These are phyloP conservation scores for Agapanthus africanus DNA, from an alignment of 106 monocot genomes.

Conservation along the genomic window DNA sequence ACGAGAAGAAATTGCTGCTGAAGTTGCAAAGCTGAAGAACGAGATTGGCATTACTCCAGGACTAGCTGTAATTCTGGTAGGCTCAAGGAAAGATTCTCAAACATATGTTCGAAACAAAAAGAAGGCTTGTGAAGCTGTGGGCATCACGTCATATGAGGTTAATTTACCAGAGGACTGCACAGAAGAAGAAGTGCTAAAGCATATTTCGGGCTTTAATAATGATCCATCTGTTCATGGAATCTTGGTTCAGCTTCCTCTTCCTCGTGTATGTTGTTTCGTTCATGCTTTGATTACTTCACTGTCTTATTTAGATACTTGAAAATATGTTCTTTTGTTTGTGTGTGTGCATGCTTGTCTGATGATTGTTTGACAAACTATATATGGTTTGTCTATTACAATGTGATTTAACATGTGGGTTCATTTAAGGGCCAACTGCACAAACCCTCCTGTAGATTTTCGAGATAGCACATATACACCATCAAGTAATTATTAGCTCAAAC, in stretches of 20 bases:
- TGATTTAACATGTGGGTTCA: too few relatives aligned
- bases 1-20: slow-evolving; percentile 65
- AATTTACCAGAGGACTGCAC: slow-evolving; percentile 75
- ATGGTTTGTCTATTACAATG: too few relatives aligned
- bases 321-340: too few relatives aligned
- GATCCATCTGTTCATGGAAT: slow-evolving; percentile 89
- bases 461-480: too few relatives aligned
- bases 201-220: slow-evolving; percentile 60
- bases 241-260: slow-evolving; percentile 88
- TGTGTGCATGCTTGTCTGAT: too few relatives aligned
- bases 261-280: slow-evolving; percentile 77
- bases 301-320: too few relatives aligned
- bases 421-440: too few relatives aligned
- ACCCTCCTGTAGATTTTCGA: too few relatives aligned
- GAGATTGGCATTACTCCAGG: slow-evolving; percentile 63
- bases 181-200: slow-evolving; percentile 72
- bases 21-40: slow-evolving; percentile 72
- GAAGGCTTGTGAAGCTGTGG: slow-evolving; percentile 85
- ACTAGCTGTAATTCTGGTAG: slow-evolving; percentile 83
- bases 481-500: too few relatives aligned
- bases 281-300: too few relatives aligned
- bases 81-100: slow-evolving; percentile 89
- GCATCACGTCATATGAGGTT: slow-evolving; percentile 79
- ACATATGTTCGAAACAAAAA: slow-evolving; percentile 95
- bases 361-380: too few relatives aligned